Evolutionary conservation across 768 basidiomycete genomes (phyloP).

Genomic region (Termitomyces heimii): DNA sequence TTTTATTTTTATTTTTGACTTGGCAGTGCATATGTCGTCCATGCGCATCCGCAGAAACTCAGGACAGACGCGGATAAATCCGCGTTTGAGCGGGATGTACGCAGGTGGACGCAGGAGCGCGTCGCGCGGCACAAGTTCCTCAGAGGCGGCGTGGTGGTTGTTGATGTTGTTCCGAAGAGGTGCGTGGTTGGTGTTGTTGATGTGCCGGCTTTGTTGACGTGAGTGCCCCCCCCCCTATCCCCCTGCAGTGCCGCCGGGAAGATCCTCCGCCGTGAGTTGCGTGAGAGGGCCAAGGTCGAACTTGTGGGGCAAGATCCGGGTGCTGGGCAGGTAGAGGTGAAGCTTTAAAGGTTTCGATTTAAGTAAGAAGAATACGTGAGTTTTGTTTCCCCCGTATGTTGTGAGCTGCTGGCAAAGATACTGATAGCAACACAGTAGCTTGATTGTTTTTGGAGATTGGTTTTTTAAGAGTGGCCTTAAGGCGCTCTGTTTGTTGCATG

Average conservation of each 20-base stretch:
- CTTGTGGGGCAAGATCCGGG: slow-evolving; percentile 31
- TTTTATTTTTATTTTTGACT: too few relatives aligned
- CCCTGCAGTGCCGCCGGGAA: slow-evolving; percentile 71
- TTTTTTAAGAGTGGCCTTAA: too few relatives aligned
- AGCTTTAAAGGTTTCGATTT: too few relatives aligned
- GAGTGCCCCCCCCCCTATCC: not conserved
- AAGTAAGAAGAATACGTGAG: not conserved
- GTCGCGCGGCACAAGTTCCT: slow-evolving; percentile 75
- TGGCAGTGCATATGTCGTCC: slow-evolving; percentile 59
- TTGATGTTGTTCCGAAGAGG: slow-evolving; percentile 69
- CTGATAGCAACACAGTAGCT: too few relatives aligned
- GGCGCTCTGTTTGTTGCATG: too few relatives aligned
- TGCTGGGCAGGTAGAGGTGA: slow-evolving; percentile 23
- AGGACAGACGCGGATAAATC: slow-evolving; percentile 28
- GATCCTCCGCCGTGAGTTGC: slow-evolving; percentile 74
- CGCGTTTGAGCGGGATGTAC: slow-evolving; percentile 45
- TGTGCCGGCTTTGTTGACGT: too few relatives aligned
- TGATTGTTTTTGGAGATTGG: too few relatives aligned
- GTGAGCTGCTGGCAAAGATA: too few relatives aligned
- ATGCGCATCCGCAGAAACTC: slow-evolving; percentile 29
- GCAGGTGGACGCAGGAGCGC: slow-evolving; percentile 59
- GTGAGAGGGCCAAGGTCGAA: slow-evolving; percentile 61
- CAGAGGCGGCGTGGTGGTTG: slow-evolving; percentile 67
- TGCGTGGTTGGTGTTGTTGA: slow-evolving; percentile 15
- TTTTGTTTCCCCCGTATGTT: not conserved